A percentile compares a stretch with the other conserved stretches of the same genome.
phyloP scores from a whole-genome alignment of 345 rosid species.

The Bruguiera sexangula region DNA sequence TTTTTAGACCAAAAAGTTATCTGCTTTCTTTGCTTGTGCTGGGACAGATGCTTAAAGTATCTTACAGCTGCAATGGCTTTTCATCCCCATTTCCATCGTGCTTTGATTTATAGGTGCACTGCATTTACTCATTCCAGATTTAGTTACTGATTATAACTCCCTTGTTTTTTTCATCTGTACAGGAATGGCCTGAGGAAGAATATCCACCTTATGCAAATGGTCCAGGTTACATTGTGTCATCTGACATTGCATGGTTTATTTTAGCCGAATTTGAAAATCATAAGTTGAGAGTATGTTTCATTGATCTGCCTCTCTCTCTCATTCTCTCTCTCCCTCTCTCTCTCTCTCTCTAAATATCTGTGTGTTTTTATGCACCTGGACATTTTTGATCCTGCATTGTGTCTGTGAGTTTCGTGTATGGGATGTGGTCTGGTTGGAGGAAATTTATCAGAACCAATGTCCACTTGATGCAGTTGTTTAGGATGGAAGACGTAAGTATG shows the following conservation, averaged over 20 bases:
- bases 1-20: too few relatives aligned
- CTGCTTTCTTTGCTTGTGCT: not conserved
- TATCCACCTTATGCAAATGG: constrained; percentile 98
- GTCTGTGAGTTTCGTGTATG: not conserved
- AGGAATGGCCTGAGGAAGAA: constrained; percentile 98
- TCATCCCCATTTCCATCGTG: too few relatives aligned
- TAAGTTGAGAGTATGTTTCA: constrained; percentile 57
- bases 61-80: not conserved
- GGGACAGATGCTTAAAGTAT: not conserved
- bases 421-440: not conserved
- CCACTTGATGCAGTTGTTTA: constrained; percentile 62
- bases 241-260: constrained; percentile 69
- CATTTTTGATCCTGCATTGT: not conserved
- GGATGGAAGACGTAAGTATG: constrained; percentile 98
- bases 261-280: constrained; percentile 70
- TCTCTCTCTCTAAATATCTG: not conserved
- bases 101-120: too few relatives aligned
- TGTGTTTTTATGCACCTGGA: not conserved
- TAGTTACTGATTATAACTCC: not conserved
- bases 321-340: not conserved
- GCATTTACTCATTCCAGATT: too few relatives aligned
- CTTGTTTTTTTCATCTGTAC: not conserved
- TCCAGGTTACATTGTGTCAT: constrained; percentile 78
- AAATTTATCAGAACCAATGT: not conserved
- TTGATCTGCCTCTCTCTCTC: not conserved